Evolutionary conservation across 306 rosid genomes (phyloP).

Genomic region (Nissolia schottii): DNA sequence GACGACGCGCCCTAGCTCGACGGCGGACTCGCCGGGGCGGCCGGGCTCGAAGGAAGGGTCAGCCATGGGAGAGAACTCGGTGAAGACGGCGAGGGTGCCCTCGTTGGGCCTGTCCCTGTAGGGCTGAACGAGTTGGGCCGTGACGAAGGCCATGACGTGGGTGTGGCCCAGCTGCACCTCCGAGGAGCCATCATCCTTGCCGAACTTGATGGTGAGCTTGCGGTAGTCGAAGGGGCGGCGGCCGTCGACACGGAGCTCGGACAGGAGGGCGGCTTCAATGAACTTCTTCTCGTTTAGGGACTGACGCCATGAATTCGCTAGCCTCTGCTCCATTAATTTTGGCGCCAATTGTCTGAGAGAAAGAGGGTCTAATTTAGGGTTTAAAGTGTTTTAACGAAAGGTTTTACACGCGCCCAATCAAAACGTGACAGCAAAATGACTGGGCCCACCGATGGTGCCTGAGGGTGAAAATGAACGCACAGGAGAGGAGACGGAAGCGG

Average conservation of each 20-base stretch:
- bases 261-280: conserved; percentile 55
- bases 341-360: not conserved
- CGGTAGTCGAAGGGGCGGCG: conserved; percentile 86
- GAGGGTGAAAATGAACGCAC: too few species aligned
- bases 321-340: conserved; percentile 58
- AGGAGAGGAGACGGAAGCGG: too few species aligned
- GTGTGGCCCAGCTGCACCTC: conserved; percentile 81
- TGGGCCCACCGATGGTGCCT: too few species aligned
- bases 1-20: conserved; percentile 72
- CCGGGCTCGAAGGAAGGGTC: conserved; percentile 91
- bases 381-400: not conserved
- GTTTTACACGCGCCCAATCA: too few species aligned
- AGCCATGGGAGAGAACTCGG: conserved; percentile 95
- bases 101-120: conserved; percentile 84
- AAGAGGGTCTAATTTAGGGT: not conserved
- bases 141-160: conserved; percentile 67
- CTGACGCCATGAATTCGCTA: conserved; percentile 59
- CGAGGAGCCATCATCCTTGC: conserved; percentile 61
- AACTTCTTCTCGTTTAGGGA: conserved; percentile 57
- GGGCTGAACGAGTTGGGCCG: conserved; percentile 70
- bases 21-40: conserved; percentile 69
- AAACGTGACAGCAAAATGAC: too few species aligned
- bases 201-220: conserved; percentile 58
- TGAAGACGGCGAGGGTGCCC: conserved; percentile 77
- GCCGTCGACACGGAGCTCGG: conserved; percentile 75